Percentiles rank a stretch among this genome's conserved stretches.
Conservation (phyloP, 345 rosid genomes). For the Hibiscus mutabilis region DNA sequence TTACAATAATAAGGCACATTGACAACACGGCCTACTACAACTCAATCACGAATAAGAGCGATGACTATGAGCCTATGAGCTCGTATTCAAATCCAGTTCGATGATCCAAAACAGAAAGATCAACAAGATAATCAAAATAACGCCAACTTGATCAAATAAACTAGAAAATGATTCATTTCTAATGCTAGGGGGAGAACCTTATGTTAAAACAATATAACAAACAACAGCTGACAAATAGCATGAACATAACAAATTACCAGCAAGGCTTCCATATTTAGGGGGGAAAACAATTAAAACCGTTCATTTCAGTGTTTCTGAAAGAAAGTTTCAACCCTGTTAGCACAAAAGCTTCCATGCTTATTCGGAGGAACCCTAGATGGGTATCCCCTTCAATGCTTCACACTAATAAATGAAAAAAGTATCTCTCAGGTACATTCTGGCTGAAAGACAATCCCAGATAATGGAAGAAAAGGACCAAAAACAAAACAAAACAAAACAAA, state of each 20-base stretch:
- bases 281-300: not conserved
- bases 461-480: slow-evolving; percentile 19
- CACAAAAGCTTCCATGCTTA: slow-evolving; percentile 24
- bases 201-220: slow-evolving; percentile 19
- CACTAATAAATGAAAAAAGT: slow-evolving; percentile 41
- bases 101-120: no score
- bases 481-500: slow-evolving; percentile 23
- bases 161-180: no score
- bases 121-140: no score
- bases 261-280: not conserved
- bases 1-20: no score
- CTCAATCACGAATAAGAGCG: no score
- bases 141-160: no score
- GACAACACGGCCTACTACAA: no score
- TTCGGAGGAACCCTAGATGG: slow-evolving; percentile 40
- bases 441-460: slow-evolving; percentile 28
- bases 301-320: slow-evolving; percentile 13
- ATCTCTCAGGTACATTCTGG: slow-evolving; percentile 41
- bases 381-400: slow-evolving; percentile 33
- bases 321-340: slow-evolving; percentile 13
- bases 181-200: slow-evolving; percentile 14
- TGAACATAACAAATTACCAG: not conserved
- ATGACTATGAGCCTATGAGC: no score
- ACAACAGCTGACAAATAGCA: no score
- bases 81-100: no score